Evolutionary conservation across 1,284 basidiomycete genomes (phyloP).

Genomic region (Exsudoporus floridanus): DNA sequence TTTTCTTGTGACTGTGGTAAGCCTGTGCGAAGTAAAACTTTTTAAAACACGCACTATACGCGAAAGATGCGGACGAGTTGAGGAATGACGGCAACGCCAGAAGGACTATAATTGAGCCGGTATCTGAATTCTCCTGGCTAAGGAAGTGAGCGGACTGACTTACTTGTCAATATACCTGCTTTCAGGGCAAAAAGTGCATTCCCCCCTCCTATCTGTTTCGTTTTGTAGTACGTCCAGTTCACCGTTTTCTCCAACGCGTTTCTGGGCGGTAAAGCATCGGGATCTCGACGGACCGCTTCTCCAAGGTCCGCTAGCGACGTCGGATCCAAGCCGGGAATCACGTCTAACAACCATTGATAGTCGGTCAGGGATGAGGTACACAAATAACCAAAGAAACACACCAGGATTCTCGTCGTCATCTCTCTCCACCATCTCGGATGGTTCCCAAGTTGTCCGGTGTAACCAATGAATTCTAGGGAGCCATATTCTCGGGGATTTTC

Average conservation of each 20-base stretch:
- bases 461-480: constrained; percentile 53
- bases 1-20: constrained; percentile 39
- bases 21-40: neutral
- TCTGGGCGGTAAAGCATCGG: constrained; percentile 69
- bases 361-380: neutral
- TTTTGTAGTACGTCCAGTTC: constrained; percentile 44
- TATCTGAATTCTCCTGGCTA: neutral
- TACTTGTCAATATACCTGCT: constrained; percentile 67
- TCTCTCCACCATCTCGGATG: constrained; percentile 43
- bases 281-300: constrained; percentile 58
- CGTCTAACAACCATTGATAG: constrained; percentile 39
- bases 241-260: constrained; percentile 55
- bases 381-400: constrained; percentile 20
- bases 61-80: constrained; percentile 53
- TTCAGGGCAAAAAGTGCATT: constrained; percentile 78
- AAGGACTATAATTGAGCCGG: constrained; percentile 41
- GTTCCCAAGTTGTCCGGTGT: constrained; percentile 50
- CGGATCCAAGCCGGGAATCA: constrained; percentile 57
- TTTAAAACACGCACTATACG: constrained; percentile 49
- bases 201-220: constrained; percentile 48
- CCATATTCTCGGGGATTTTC: constrained; percentile 60
- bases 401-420: constrained; percentile 58
- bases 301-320: constrained; percentile 49
- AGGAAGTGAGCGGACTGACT: constrained; percentile 3
- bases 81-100: constrained; percentile 62